phyloP scores from a whole-genome alignment of 371 early-diverging fungal genomes.

The Polyrhizophydium stewartii region DNA sequence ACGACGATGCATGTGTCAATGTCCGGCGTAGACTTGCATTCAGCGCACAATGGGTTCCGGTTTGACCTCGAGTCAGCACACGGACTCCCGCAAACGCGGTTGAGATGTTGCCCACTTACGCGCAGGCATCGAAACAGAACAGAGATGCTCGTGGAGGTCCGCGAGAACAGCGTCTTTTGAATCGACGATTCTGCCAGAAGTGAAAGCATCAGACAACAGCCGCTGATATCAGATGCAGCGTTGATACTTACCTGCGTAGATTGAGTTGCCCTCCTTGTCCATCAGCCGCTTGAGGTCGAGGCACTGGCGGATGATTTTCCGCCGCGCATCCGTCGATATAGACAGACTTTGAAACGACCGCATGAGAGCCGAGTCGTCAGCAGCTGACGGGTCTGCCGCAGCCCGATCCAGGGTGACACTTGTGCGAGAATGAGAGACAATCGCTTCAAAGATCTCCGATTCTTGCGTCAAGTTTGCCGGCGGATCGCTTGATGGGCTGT shows the following conservation, averaged over 20 bases:
- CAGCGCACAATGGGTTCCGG: too few relatives aligned
- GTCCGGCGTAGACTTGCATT: slow-evolving; percentile 22
- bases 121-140: slow-evolving; percentile 31
- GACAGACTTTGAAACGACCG: not conserved
- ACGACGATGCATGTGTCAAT: slow-evolving; percentile 28
- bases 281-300: slow-evolving; percentile 37
- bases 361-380: too few relatives aligned
- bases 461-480: too few relatives aligned
- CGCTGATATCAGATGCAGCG: too few relatives aligned
- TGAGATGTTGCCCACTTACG: slow-evolving; percentile 19
- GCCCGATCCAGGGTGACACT: too few relatives aligned
- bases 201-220: not conserved
- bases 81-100: too few relatives aligned
- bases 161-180: slow-evolving; percentile 31
- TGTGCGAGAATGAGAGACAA: too few relatives aligned
- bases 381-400: too few relatives aligned
- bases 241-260: slow-evolving; percentile 7
- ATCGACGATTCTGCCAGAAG: slow-evolving; percentile 23
- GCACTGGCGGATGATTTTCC: slow-evolving; percentile 22
- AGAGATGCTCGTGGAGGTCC: slow-evolving; percentile 19
- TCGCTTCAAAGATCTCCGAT: too few relatives aligned
- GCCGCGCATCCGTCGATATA: slow-evolving; percentile 14
- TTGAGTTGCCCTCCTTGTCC: slow-evolving; percentile 31
- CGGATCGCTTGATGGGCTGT: too few relatives aligned
- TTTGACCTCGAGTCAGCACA: too few relatives aligned